A percentile compares a stretch with the other conserved stretches of the same genome.
Evolutionary conservation across 345 rosid genomes (phyloP).

Genomic region (Aurinia saxatilis): DNA sequence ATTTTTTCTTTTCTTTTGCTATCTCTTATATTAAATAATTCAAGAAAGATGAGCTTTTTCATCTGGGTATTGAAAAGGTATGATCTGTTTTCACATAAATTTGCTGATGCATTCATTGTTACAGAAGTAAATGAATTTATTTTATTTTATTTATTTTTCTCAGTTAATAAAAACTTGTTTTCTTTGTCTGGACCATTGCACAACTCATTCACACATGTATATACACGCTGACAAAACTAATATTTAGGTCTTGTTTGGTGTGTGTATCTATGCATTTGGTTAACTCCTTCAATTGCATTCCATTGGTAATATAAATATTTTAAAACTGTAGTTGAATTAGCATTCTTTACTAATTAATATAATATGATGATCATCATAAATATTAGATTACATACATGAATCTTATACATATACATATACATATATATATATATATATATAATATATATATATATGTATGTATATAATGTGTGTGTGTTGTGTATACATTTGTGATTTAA

Average conservation of each 20-base stretch:
- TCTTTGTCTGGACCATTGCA: constrained; percentile 19
- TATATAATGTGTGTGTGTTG: too few relatives aligned
- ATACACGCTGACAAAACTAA: neutral
- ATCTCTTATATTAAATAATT: neutral
- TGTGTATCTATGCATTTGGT: constrained; percentile 13
- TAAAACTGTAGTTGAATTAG: neutral
- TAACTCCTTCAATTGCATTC: neutral
- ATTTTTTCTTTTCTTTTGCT: neutral
- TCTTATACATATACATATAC: too few relatives aligned
- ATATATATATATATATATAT: too few relatives aligned
- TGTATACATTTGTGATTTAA: neutral
- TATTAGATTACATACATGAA: too few relatives aligned
- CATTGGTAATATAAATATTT: neutral
- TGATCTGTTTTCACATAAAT: constrained; percentile 16
- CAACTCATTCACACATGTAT: neutral
- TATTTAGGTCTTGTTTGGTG: constrained; percentile 19
- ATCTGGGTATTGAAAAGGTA: constrained; percentile 16
- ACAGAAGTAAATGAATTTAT: neutral
- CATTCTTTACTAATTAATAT: too few relatives aligned
- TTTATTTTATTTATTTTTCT: neutral
- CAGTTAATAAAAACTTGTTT: neutral
- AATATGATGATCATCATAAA: too few relatives aligned
- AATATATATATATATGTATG: neutral
- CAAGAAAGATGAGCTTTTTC: neutral
- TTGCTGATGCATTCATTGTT: constrained; percentile 22